Evolutionary conservation across 352 stramenopile genomes (phyloP), one percentile per base, ranked within the genome.

Genomic region (Peronospora destructor): DNA sequence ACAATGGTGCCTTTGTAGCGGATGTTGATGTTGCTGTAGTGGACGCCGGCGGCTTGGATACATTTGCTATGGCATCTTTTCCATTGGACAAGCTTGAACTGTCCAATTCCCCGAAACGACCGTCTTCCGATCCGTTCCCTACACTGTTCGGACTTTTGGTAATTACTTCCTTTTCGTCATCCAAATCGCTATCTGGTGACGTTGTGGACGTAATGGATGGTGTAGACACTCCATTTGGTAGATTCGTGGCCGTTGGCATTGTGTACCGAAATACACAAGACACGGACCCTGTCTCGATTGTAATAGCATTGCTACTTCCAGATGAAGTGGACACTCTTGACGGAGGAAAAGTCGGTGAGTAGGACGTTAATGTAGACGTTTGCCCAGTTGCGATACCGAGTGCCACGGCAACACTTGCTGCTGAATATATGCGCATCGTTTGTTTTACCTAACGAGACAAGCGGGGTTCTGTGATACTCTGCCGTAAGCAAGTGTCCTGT

Each of bases 191-290:
- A 21, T 63, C 47, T 1, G 69, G 60, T 23, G 40, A 51, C 23
- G 47, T 45, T 4, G 59, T 53, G 17, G 46, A 36, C 2, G 40
- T 30, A 11, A 48, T 48, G 6, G 40, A 50, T 3, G 55, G 48
- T 5, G 55, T 71, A 19, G 59, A 45, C 36, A 79, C 50, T 26
- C 64, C 52, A 30, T 53, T 67, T 0, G 61, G 56, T 7, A 78
- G n/a, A 49, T 79, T 81, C 7, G 56, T 74, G 4, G 60, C 65
- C 3, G 71, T 83, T 9, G 71, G 64, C 68, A 83, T 73, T 26
- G 69, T 65, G 43, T 80, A 83, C 12, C 66, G 66, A 49, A 83
- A 83, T 1, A 68, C 52, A 42, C 71, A 82, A 30, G 71, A 69
- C n/a, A 76, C 66, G 3, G 59, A 45, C 3, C 30, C 45, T 10